Evolutionary conservation across 257 asterid genomes (phyloP).

Genomic region (Solanum ossicruentum): DNA sequence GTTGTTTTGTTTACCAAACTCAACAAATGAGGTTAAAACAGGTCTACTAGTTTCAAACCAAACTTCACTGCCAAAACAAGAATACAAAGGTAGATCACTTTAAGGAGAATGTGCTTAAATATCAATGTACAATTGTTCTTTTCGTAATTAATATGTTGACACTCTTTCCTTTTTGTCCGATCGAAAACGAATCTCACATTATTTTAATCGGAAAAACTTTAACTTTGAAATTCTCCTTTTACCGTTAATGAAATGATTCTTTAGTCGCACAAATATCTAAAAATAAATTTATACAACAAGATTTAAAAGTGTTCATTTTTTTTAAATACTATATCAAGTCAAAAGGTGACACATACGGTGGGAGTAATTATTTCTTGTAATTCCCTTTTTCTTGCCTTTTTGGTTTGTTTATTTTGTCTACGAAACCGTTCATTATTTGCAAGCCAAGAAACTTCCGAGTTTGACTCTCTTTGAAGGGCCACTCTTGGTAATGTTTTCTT

Average conservation of each 20-base stretch:
- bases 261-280: too few species aligned
- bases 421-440: not conserved
- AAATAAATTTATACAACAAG: too few species aligned
- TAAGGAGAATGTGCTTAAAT: constrained; percentile 7
- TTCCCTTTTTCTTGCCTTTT: not conserved
- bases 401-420: not conserved
- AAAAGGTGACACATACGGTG: too few species aligned
- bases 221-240: too few species aligned
- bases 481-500: not conserved
- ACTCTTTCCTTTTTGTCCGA: too few species aligned
- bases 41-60: constrained; percentile 52
- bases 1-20: constrained; percentile 28
- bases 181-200: too few species aligned
- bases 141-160: not conserved
- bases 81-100: constrained; percentile 3
- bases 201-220: too few species aligned
- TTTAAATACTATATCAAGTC: too few species aligned
- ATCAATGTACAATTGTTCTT: not conserved
- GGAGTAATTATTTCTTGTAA: not conserved
- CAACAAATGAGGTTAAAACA: constrained; percentile 24
- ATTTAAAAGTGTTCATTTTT: too few species aligned
- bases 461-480: not conserved
- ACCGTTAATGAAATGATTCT: too few species aligned
- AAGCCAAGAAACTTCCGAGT: not conserved
- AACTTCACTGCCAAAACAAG: constrained; percentile 56